Base-by-base conservation (phyloP, 257 asterid species). In the Solanum peruvianum region DNA sequence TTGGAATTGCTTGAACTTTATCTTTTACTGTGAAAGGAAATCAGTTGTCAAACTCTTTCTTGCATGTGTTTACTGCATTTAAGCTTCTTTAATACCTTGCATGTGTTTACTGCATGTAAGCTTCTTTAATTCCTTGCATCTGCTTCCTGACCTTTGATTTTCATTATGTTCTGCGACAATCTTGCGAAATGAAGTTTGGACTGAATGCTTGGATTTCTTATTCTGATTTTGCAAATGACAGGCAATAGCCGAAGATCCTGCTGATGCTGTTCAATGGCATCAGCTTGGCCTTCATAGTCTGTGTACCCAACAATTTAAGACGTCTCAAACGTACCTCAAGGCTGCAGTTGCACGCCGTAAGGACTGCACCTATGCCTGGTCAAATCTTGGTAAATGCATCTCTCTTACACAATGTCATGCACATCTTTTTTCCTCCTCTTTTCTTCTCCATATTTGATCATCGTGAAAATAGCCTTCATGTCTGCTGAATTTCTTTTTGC, bases 181-280 rank as follows among this genome's bases (percentile, higher is more conserved):
- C 7, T 81, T 29, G 85, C 6, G 4, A 49, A 31, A 49, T 81
- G 69, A 81, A 49, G 85, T 31, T 71, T 70, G 52, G n/a, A 27
- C 49, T 70, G 83, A 70, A 47, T 42, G 64, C 47, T 37, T 49
- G 70, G 23, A 39, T 58, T 21, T 87, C 64, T 84, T 67, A 78
- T 88, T 49, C n/a, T 82, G 39, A 11, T n/a, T 81, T 27, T 44
- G 45, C 64, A 39, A 85, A 44, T 90, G 86, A 85, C 91, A 95
- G 99, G 98, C 98, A 35, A 91, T 95, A 69, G 97, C 96, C 86
- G 99, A 94, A 92, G 98, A 97, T 85, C 98, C 98, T 4, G 95
- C 95, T 70, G 98, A 97, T 88, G 99, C 99, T 89, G 92, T 95
- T 83, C 99, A 95, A 87, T 97, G 99, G 99, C 98, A 97, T 89